These are phyloP conservation scores for Trichomonascaceae sp. DNA, from an alignment of 1,139 yeast species.

Conservation along the genomic window DNA sequence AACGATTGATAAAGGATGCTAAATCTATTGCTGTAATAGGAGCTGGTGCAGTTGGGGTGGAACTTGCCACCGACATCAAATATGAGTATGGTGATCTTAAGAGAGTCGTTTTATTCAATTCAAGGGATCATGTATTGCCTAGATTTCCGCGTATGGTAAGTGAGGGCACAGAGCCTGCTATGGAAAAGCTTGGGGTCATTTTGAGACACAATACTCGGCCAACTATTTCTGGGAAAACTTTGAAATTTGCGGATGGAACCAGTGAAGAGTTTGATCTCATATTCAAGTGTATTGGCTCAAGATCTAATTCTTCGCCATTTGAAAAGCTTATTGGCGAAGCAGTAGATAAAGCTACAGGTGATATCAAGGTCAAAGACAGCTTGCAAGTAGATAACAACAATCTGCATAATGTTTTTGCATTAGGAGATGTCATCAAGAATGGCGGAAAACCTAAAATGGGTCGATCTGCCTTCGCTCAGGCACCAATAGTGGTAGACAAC, in stretches of 20 bases:
- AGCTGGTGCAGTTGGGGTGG: constrained; percentile 25
- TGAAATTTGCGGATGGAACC: constrained; percentile 13
- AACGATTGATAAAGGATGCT: constrained; percentile 12
- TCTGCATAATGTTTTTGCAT: constrained; percentile 14
- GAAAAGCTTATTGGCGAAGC: constrained; percentile 3
- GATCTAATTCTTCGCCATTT: constrained; percentile 13
- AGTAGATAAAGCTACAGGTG: constrained; percentile 12
- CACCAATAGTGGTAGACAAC: constrained; percentile 13
- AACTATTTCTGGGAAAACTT: constrained; percentile 9
- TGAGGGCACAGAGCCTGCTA: constrained; percentile 11
- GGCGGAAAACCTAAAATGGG: constrained; percentile 17
- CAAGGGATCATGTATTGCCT: constrained; percentile 14
- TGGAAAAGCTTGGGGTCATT: constrained; percentile 13
- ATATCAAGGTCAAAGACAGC: constrained; percentile 15
- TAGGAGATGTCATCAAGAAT: constrained; percentile 19
- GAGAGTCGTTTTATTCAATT: constrained; percentile 14
- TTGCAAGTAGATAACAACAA: constrained; percentile 17
- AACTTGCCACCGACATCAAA: constrained; percentile 23
- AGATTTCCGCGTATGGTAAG: constrained; percentile 13
- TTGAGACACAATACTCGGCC: constrained; percentile 14
- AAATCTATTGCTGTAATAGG: constrained; percentile 20
- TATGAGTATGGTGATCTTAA: constrained; percentile 18
- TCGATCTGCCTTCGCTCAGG: constrained; percentile 16
- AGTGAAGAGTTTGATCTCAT: constrained; percentile 14
- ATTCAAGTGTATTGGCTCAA: constrained; percentile 15